Percentiles rank a stretch among this genome's conserved stretches.
These are phyloP conservation scores for Leccinum incarnatum DNA, from an alignment of 768 basidiomycete genomes.

Conservation along the genomic window DNA sequence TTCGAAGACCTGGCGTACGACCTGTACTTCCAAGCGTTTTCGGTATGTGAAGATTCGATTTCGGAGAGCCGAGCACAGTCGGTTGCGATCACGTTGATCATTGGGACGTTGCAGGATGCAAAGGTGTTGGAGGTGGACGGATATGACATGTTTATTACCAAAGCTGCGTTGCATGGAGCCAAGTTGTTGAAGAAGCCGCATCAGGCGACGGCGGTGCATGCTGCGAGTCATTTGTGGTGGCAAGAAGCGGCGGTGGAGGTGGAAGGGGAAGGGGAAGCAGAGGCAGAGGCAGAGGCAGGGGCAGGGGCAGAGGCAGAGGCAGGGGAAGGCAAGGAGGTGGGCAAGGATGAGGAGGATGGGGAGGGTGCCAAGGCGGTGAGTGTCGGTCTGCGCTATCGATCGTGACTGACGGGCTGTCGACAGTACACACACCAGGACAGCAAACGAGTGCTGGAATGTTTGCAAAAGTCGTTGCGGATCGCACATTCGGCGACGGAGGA, in stretches of 20 bases:
- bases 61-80: conserved; percentile 94
- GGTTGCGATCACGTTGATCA: conserved; percentile 95
- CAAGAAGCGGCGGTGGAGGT: too few species aligned
- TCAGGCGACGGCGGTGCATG: too few species aligned
- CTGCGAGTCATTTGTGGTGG: too few species aligned
- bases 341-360: conserved; percentile 40
- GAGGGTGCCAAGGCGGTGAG: conserved; percentile 14
- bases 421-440: background rate
- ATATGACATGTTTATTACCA: too few species aligned
- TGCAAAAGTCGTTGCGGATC: background rate
- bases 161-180: too few species aligned
- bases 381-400: background rate
- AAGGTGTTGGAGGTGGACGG: conserved; percentile 90
- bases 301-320: conserved; percentile 19
- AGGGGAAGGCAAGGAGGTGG: conserved; percentile 15
- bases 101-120: conserved; percentile 84
- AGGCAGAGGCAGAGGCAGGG: too few species aligned
- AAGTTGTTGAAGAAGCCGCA: too few species aligned
- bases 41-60: conserved; percentile 96
- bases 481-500: background rate
- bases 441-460: too few species aligned
- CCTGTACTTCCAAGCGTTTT: conserved; percentile 96
- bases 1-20: conserved; percentile 98
- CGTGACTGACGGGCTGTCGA: background rate
- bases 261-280: too few species aligned